Evolutionary conservation across 352 stramenopile genomes (phyloP), one percentile per base, ranked within the genome.

Genomic region (Peronospora belbahrii): DNA sequence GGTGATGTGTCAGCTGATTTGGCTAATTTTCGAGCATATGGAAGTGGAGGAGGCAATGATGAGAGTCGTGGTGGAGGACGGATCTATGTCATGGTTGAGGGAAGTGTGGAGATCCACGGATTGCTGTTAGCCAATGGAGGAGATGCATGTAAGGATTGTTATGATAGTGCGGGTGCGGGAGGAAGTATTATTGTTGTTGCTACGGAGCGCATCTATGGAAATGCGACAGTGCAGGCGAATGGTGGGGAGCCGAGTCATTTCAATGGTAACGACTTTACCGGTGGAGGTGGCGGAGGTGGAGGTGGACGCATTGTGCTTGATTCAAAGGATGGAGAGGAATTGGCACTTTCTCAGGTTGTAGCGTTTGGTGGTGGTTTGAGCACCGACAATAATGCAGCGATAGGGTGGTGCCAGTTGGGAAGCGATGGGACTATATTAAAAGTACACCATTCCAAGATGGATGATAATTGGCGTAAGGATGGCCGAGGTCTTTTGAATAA

Each of bases 11-110:
- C 47, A 2, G 82, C 65, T 0, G 55, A 73, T 17, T 37, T 54
- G 14, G 64, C 62, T 14, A 82, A 85, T 47, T 94, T 94, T 42
- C 74, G 75, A 54, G 82, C 77, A 9, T 94, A 91, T 52, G 82
- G 82, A 2, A 94, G 79, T 53, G 82, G 82, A 11, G 82, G 82
- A 18, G 79, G 82, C 18, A 68, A 62, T 42, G 70, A 85, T 42
- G 17, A 60, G 1, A 67, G 65, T 42, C 77, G 79, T 6, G 82
- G 82, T 11, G 82, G 76, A 9, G 82, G 82, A 6, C 59, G 75
- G 3, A 75, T 94, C 30, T 52, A 65, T 6, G 32, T 94, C 11
- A 39, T 60, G 4, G 65, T 63, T 1, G 51, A 36, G 1, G 42
- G 45, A 8, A 59, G 66, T 37, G 44, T 88, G 0, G 42, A 76